Conservation (phyloP, 768 basidiomycete species). For the Termitomyces heimii region DNA sequence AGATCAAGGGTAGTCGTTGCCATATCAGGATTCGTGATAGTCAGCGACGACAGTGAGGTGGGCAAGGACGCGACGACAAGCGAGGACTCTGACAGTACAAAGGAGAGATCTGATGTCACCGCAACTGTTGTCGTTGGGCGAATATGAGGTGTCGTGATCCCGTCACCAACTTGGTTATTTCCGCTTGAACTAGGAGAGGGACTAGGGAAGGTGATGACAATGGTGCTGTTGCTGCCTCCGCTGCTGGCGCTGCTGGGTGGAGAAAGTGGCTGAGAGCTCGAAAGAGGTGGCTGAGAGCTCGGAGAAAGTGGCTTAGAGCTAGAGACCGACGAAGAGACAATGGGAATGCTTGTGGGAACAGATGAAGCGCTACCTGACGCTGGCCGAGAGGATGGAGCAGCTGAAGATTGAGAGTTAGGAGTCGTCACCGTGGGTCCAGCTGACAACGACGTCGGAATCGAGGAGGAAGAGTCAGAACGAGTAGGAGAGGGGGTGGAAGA, state of each 20-base stretch:
- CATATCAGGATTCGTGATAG: conserved; percentile 39
- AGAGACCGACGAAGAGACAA: not conserved
- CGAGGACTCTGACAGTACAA: conserved; percentile 37
- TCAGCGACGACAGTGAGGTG: conserved; percentile 17
- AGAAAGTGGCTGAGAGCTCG: not conserved
- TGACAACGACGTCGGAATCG: not conserved
- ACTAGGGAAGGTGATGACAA: conserved; percentile 15
- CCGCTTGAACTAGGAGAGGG: not conserved
- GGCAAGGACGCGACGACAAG: conserved; percentile 32
- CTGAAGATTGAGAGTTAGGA: not conserved
- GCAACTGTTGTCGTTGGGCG: conserved; percentile 16
- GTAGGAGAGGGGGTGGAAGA: not conserved
- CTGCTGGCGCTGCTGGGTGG: conserved; percentile 1
- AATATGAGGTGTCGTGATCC: not conserved
- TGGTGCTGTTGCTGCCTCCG: not conserved
- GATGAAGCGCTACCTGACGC: not conserved
- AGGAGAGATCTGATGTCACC: conserved; percentile 35
- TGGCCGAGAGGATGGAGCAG: not conserved
- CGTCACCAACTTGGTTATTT: not conserved
- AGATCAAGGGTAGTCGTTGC: conserved; percentile 26
- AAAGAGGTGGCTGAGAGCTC: not conserved
- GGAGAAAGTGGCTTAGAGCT: too few species aligned
- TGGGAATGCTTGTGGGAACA: not conserved
- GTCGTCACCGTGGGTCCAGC: not conserved
- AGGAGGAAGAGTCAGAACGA: not conserved